Percentiles rank a stretch among this genome's conserved stretches.
phyloP scores from a whole-genome alignment of 2,329 filamentous ascomycete genomes.

The Aotearoamyces nothofagi region DNA sequence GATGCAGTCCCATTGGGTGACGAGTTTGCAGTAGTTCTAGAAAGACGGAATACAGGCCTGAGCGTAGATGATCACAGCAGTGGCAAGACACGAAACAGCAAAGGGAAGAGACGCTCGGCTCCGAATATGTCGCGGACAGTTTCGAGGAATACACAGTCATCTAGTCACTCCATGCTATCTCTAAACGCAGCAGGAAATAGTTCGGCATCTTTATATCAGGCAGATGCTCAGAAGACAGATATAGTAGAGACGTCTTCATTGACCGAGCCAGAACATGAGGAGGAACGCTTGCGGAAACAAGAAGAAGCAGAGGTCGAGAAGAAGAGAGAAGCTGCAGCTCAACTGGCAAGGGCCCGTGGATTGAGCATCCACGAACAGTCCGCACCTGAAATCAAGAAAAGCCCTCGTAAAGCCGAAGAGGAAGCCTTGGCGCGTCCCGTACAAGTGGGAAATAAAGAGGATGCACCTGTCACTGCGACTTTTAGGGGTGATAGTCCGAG shows the following conservation, averaged over 20 bases:
- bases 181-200: constrained; percentile 9
- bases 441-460: background rate
- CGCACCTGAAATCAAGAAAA: background rate
- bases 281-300: constrained; percentile 27
- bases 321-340: constrained; percentile 34
- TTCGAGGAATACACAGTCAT: constrained; percentile 28
- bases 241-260: constrained; percentile 28
- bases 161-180: constrained; percentile 10
- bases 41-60: constrained; percentile 46
- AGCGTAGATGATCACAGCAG: constrained; percentile 56
- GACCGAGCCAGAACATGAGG: constrained; percentile 36
- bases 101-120: constrained; percentile 34
- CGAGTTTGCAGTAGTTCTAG: constrained; percentile 74
- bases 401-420: background rate
- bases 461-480: background rate
- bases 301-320: constrained; percentile 37
- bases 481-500: background rate
- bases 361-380: constrained; percentile 15
- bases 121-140: constrained; percentile 31
- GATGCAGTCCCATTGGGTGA: constrained; percentile 89
- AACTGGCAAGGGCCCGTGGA: constrained; percentile 34
- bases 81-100: constrained; percentile 43
- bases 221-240: constrained; percentile 21
- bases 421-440: background rate
- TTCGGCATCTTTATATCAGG: constrained; percentile 15